These are phyloP conservation scores for Ustilago tritici DNA, from an alignment of 1,284 basidiomycete genomes.

Conservation along the genomic window DNA sequence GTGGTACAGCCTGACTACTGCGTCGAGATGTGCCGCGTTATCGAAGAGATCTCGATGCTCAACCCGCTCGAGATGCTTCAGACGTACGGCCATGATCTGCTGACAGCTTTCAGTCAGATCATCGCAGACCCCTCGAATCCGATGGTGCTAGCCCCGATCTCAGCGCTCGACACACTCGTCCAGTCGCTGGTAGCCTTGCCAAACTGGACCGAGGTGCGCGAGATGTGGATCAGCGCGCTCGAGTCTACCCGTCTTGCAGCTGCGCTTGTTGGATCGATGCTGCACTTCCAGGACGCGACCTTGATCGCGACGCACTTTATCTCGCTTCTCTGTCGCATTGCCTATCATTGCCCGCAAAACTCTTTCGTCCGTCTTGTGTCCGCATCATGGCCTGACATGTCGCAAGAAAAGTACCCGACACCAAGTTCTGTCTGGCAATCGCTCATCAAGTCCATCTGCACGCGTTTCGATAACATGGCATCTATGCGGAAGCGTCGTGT, in stretches of 20 bases:
- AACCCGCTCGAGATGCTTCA: slow-evolving; percentile 57
- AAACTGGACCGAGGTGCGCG: slow-evolving; percentile 43
- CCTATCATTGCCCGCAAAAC: slow-evolving; percentile 38
- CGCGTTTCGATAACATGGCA: slow-evolving; percentile 62
- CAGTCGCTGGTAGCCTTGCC: slow-evolving; percentile 50
- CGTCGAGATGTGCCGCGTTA: slow-evolving; percentile 61
- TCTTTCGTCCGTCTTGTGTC: slow-evolving; percentile 55
- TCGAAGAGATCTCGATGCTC: slow-evolving; percentile 62
- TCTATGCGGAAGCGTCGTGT: slow-evolving; percentile 58
- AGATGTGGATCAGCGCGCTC: slow-evolving; percentile 44
- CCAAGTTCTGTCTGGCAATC: slow-evolving; percentile 34
- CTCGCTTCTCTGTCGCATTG: slow-evolving; percentile 58
- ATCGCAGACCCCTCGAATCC: slow-evolving; percentile 60
- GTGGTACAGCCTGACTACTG: slow-evolving; percentile 63
- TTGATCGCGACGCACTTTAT: slow-evolving; percentile 59
- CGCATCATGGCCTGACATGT: slow-evolving; percentile 32
- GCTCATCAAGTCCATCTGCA: slow-evolving; percentile 44
- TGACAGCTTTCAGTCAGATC: slow-evolving; percentile 51
- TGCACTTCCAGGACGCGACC: slow-evolving; percentile 58
- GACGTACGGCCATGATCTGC: slow-evolving; percentile 51
- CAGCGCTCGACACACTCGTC: slow-evolving; percentile 56
- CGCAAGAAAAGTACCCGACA: slow-evolving; percentile 20
- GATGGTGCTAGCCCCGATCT: slow-evolving; percentile 58
- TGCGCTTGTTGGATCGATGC: slow-evolving; percentile 53
- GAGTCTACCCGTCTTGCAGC: slow-evolving; percentile 50